Evolutionary conservation across 1,284 basidiomycete genomes (phyloP), one percentile per base, ranked within the genome.

Genomic region (Phellinidium pouzarii): DNA sequence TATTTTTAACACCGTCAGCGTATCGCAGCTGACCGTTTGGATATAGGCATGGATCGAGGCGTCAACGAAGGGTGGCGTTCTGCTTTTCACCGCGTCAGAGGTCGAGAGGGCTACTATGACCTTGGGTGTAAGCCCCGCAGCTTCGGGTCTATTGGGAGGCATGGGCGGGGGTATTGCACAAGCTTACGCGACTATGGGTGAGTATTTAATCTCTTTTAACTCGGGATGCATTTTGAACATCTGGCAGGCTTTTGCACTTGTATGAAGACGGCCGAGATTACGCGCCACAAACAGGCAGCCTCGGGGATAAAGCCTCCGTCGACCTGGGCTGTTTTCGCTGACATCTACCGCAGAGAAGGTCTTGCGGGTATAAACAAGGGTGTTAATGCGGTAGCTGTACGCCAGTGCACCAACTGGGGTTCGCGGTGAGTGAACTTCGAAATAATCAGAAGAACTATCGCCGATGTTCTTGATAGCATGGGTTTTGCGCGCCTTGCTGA

Each of bases 321-420:
- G 42, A 99, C 94, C 4, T 96, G 91, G 83, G 87, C 86, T 50
- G 86, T 98, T 41, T 98, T 99, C 65, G 82, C 76, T 60, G 94
- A 98, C 65, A 99, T 99, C 62, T 97, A 94, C 72, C 81, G 86
- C 50, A 78, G 85, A 50, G 96, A 97, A 64, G 96, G 96, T 66
- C 79, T 99, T 66, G 81, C 82, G 50, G 96, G 96, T 54, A 94
- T 99, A 65, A 99, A 99, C 82, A 99, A 98, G 77, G 96, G 96
- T 71, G 96, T 99, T 57, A 98, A 99, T 64, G 96, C 96, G 22
- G 96, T 99, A 46, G 96, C 94, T 48, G 78, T 98, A 45, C 84
- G 95, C 48, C 95, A 98, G 71, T 94, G 92, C 68, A 99, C 96
- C 48, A 99, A 99, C 76, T 99, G 96, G 96, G 96, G 96, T 59